Conservation (phyloP, 1,284 basidiomycete genomes). For the Ceratobasidium sp. region DNA sequence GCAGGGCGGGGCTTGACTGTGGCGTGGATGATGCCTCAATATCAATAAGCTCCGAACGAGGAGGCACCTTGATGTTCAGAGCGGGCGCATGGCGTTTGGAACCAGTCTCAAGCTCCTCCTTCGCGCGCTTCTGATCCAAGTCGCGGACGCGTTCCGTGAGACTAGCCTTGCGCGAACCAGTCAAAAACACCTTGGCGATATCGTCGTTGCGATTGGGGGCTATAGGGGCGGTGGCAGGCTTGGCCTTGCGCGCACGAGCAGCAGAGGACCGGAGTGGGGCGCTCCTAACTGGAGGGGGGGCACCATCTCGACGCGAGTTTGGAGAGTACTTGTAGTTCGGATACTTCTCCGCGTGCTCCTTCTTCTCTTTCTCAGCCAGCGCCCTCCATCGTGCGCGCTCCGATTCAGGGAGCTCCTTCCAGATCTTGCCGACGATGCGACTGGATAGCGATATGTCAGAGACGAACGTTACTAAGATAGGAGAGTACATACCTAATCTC, state of each 20-base stretch:
- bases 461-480: background rate
- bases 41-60: background rate
- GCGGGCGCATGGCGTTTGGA: background rate
- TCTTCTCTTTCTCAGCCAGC: constrained; percentile 40
- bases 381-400: constrained; percentile 37
- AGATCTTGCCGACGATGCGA: constrained; percentile 44
- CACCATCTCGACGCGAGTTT: constrained; percentile 37
- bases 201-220: background rate
- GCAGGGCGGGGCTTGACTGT: background rate
- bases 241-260: constrained; percentile 20
- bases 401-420: constrained; percentile 33
- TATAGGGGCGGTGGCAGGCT: background rate
- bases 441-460: constrained; percentile 10
- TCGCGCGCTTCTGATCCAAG: background rate
- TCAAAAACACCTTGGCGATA: background rate
- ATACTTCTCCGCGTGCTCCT: constrained; percentile 36
- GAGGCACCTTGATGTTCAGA: background rate
- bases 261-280: background rate
- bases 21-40: background rate
- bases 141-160: background rate
- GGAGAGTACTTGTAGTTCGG: constrained; percentile 45
- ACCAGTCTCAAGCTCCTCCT: background rate
- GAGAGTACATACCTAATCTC: constrained; percentile 44
- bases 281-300: constrained; percentile 4
- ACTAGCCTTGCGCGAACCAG: constrained; percentile 3